Evolutionary conservation across 2,329 filamentous ascomycete species (phyloP).

Genomic region (Ceratocystis albifundus): DNA sequence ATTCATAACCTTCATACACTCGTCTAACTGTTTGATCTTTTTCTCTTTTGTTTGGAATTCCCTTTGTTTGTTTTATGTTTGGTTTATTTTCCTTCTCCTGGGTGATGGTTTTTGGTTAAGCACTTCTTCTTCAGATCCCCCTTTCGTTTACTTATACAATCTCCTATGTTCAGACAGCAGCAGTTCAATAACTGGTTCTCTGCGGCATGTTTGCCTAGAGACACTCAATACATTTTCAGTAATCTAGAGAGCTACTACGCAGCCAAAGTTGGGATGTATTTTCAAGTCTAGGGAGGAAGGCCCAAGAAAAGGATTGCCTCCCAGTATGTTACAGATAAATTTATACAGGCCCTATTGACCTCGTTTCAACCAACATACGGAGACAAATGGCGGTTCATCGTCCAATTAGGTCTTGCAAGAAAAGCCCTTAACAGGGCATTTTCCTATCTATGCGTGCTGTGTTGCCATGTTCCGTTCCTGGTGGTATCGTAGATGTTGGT

Average conservation of each 20-base stretch:
- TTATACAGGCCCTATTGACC: constrained; percentile 4
- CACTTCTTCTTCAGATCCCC: constrained; percentile 9
- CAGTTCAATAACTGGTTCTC: neutral
- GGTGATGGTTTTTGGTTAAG: neutral
- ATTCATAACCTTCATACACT: neutral
- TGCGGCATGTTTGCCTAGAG: neutral
- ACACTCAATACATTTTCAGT: neutral
- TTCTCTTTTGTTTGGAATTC: constrained; percentile 2
- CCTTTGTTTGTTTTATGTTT: neutral
- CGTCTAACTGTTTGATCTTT: neutral
- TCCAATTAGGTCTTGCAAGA: neutral
- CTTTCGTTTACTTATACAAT: constrained; percentile 5
- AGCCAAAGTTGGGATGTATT: neutral
- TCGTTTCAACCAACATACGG: neutral
- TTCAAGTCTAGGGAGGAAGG: neutral
- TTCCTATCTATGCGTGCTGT: neutral
- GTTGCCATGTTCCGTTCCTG: neutral
- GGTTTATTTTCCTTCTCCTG: neutral
- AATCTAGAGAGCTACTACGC: neutral
- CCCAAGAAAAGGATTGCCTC: neutral
- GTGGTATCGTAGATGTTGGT: constrained; percentile 12
- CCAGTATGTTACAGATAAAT: neutral
- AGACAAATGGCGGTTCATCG: neutral
- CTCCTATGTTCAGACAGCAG: constrained; percentile 7
- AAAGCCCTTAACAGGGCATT: neutral